Base-by-base conservation (phyloP, 768 basidiomycete genomes). In the Kondoa subrosea region DNA sequence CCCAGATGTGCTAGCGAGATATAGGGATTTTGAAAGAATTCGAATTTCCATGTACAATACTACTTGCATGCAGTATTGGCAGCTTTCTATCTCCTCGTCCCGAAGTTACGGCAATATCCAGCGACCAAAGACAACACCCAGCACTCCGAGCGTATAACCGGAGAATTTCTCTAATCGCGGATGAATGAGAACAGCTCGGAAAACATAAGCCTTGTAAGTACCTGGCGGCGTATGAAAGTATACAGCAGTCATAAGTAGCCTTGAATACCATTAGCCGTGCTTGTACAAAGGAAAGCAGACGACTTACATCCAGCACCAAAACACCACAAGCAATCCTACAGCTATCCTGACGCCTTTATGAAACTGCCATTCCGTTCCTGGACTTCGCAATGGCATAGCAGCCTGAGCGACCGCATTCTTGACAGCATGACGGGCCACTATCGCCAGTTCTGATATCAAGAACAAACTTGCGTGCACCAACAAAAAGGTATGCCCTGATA, bases 401-500 rank as follows among this genome's bases (percentile, higher is more conserved):
- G 40, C 40, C 21, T 50, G 40, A 50, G 40, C 40, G 8, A 50
- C 21, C 40, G 40, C 21, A 21, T 50, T 50, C 21, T 21, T 50
- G 12, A 21, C 40, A 8, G 40, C 40, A 21, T 50, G 21, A 8
- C 40, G 8, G 8, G 40, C 21, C 8, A 50, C 40, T 8, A 50
- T 8, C 12, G 40, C 40, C 40, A 92, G 76, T 76, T 91, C 87
- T 74, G 89, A 85, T 8, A 83, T 81, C 56, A 96, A 81, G 76
- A 95, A 87, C 29, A 93, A 79, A 16, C 82, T 79, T 16, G 85
- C 81, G 80, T 93, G 82, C 1, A 87, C 87, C 71, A 96, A 81
- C 69, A 97, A 81, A 79, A 95, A 96, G 32, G 91, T 80, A 75
- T 96, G 93, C 4, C 93, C 93, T 0, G 90, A 92, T 16, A 96